These are phyloP conservation scores for Grigorovia transvaalensis DNA, from an alignment of 805 yeast genomes.

Conservation along the genomic window DNA sequence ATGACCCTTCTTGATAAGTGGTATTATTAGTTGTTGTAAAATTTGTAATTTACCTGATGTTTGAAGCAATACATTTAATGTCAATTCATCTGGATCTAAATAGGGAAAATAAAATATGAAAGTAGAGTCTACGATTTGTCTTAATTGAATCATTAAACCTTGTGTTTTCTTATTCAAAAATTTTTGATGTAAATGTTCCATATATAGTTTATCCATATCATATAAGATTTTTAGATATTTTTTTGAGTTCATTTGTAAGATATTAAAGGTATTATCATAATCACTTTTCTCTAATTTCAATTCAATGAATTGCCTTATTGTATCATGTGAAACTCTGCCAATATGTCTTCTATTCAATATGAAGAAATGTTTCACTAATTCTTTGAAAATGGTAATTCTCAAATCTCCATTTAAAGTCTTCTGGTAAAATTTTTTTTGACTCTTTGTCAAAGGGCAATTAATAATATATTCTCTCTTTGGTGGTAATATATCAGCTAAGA, in stretches of 20 bases:
- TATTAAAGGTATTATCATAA: not conserved
- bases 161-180: conserved; percentile 45
- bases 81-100: conserved; percentile 33
- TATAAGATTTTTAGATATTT: conserved; percentile 6
- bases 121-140: conserved; percentile 81
- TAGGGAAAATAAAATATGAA: conserved; percentile 76
- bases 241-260: no score
- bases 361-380: conserved; percentile 43
- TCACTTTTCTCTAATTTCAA: conserved; percentile 20
- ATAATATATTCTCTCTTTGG: conserved; percentile 83
- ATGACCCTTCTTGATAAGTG: conserved; percentile 42
- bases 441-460: conserved; percentile 53
- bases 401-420: conserved; percentile 38
- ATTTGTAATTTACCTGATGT: conserved; percentile 67
- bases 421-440: conserved; percentile 56
- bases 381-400: conserved; percentile 35
- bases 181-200: conserved; percentile 31
- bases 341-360: conserved; percentile 30
- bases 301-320: conserved; percentile 36
- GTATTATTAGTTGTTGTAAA: conserved; percentile 50
- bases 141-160: conserved; percentile 71
- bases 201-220: conserved; percentile 21
- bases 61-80: conserved; percentile 33
- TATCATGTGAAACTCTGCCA: conserved; percentile 24
- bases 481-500: conserved; percentile 55